phyloP scores from a whole-genome alignment of 129 eudicot species.

The Escallonia rubra region DNA sequence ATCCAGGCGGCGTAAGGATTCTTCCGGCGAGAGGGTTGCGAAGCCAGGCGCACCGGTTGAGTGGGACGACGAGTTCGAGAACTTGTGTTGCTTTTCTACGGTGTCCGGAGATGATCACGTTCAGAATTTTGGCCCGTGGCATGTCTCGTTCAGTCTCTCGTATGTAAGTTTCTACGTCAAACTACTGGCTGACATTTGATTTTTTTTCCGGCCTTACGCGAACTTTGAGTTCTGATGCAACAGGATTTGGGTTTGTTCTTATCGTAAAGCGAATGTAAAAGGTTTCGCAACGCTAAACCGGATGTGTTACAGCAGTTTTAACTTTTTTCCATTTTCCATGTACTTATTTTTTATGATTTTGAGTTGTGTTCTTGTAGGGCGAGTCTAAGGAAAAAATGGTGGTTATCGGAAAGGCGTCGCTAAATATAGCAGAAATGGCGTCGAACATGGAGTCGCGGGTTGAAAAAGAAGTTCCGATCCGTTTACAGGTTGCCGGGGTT shows the following conservation, averaged over 20 bases:
- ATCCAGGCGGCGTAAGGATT: slow-evolving; percentile 14
- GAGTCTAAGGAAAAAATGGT: slow-evolving; percentile 38
- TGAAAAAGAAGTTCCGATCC: slow-evolving; percentile 40
- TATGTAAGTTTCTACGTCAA: slow-evolving; percentile 33
- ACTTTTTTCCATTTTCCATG: not conserved
- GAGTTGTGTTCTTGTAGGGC: slow-evolving; percentile 27
- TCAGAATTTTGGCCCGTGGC: slow-evolving; percentile 46
- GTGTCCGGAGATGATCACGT: not conserved
- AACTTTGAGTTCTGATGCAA: too few relatives aligned
- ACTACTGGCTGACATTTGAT: not conserved
- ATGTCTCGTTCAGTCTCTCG: slow-evolving; percentile 37
- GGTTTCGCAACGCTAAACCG: not conserved
- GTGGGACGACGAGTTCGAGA: slow-evolving; percentile 56
- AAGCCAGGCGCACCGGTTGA: slow-evolving; percentile 27
- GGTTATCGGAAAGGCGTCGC: slow-evolving; percentile 43
- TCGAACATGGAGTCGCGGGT: slow-evolving; percentile 22
- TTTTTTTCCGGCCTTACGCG: not conserved
- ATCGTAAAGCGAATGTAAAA: not conserved
- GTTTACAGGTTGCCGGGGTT: slow-evolving; percentile 33
- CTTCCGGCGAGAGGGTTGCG: slow-evolving; percentile 6
- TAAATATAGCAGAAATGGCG: slow-evolving; percentile 51
- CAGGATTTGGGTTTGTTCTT: too few relatives aligned
- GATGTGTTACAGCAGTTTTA: not conserved
- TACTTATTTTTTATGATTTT: not conserved
- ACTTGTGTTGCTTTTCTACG: slow-evolving; percentile 32